Evolutionary conservation across 2,329 filamentous ascomycete genomes (phyloP).

Genomic region (Calonectria pteridis): DNA sequence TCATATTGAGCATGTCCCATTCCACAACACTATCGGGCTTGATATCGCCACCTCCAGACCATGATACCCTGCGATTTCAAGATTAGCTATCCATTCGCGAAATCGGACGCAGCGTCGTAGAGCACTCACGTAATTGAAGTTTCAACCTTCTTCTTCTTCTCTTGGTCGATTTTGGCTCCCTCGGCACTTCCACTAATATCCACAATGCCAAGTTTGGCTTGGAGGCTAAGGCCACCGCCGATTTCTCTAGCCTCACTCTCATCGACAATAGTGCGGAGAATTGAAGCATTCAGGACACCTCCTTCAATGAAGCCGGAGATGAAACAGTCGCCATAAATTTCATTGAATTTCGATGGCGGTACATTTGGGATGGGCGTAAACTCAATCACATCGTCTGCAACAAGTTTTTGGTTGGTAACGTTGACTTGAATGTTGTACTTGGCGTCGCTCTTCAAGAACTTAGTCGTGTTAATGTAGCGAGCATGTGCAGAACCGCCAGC

Average conservation of each 20-base stretch:
- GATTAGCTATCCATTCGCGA: not conserved
- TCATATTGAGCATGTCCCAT: constrained; percentile 14
- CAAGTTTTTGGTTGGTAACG: constrained; percentile 22
- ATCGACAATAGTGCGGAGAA: not conserved
- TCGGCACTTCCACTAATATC: not conserved
- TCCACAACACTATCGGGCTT: constrained; percentile 1
- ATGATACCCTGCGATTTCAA: not conserved
- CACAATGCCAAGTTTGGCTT: constrained; percentile 6
- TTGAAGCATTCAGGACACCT: constrained; percentile 18
- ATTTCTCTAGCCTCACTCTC: constrained; percentile 1
- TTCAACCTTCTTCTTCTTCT: not conserved
- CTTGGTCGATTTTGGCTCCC: constrained; percentile 7
- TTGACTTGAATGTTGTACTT: constrained; percentile 18
- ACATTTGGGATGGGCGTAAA: constrained; percentile 25
- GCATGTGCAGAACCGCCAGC: not conserved
- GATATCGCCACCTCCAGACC: constrained; percentile 28
- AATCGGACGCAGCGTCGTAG: not conserved
- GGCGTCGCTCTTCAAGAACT: constrained; percentile 8
- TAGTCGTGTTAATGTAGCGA: constrained; percentile 14
- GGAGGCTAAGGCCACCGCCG: constrained; percentile 4
- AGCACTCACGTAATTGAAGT: constrained; percentile 11
- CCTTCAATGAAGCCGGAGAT: constrained; percentile 35
- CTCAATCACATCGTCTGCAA: constrained; percentile 12
- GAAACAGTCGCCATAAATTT: constrained; percentile 35
- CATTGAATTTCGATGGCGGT: constrained; percentile 18